A percentile compares a stretch with the other conserved stretches of the same genome.
These are phyloP conservation scores for Diversispora eburnea DNA, from an alignment of 192 early-diverging fungal genomes.

Conservation along the genomic window DNA sequence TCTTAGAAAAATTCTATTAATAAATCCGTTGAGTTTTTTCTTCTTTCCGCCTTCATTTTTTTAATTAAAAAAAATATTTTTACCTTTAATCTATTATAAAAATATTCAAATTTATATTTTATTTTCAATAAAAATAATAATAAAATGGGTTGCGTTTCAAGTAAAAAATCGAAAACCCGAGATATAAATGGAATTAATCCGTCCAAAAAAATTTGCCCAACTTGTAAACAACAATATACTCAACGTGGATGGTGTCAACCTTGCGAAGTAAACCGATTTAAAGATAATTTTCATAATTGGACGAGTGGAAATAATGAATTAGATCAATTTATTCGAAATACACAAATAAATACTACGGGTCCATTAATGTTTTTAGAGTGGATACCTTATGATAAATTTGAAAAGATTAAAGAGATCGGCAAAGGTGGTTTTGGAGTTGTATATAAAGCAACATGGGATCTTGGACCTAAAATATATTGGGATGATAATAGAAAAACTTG, in stretches of 20 bases:
- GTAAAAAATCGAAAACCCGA: not conserved
- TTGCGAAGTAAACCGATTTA: conserved; percentile 12
- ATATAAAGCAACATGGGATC: conserved; percentile 15
- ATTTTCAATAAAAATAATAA: too few species aligned
- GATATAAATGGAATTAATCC: not conserved
- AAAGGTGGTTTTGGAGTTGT: conserved; percentile 20
- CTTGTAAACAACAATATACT: conserved; percentile 10
- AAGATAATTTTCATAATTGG: conserved; percentile 16
- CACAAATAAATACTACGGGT: conserved; percentile 18
- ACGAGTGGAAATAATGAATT: conserved; percentile 13
- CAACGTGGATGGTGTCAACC: conserved; percentile 23
- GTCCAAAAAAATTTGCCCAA: conserved; percentile 7
- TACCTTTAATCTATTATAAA: too few species aligned
- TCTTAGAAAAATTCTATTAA: too few species aligned
- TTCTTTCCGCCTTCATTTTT: too few species aligned
- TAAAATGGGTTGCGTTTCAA: conserved; percentile 13
- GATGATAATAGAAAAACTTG: not conserved
- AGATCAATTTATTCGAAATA: conserved; percentile 6
- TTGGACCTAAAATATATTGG: conserved; percentile 23
- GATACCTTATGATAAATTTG: conserved; percentile 27
- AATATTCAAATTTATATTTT: too few species aligned
- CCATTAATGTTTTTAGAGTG: conserved; percentile 20
- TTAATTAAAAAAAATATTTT: too few species aligned
- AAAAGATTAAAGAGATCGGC: conserved; percentile 5
- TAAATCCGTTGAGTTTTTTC: too few species aligned